phyloP scores from a whole-genome alignment of 2,329 filamentous ascomycete species.

The Alternaria brassicicola region DNA sequence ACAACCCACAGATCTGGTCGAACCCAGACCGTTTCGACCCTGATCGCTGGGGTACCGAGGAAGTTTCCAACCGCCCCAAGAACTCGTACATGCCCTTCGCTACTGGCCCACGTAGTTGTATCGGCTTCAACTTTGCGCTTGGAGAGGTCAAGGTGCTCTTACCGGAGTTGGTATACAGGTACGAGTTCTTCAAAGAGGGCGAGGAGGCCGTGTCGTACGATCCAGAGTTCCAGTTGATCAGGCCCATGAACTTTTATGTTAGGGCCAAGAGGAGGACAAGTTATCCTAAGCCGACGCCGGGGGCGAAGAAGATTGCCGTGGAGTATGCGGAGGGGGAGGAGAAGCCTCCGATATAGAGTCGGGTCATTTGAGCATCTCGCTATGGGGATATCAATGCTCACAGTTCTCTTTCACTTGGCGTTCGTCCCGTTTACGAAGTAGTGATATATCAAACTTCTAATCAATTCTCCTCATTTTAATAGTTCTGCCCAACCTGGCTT shows the following conservation, averaged over 20 bases:
- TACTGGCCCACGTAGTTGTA: conserved; percentile 16
- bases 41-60: conserved; percentile 63
- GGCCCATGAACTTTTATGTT: conserved; percentile 23
- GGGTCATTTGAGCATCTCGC: too few relatives aligned
- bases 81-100: conserved; percentile 22
- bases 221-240: conserved; percentile 19
- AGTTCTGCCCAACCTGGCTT: background rate
- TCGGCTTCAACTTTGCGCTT: conserved; percentile 22
- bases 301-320: conserved; percentile 17
- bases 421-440: too few relatives aligned
- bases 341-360: conserved; percentile 13
- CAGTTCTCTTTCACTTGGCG: too few relatives aligned
- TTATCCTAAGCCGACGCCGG: conserved; percentile 10
- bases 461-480: too few relatives aligned
- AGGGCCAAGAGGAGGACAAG: conserved; percentile 17
- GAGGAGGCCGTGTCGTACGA: conserved; percentile 17
- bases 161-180: conserved; percentile 15
- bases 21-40: conserved; percentile 65
- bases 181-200: conserved; percentile 17
- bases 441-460: too few relatives aligned
- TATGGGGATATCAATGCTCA: too few relatives aligned
- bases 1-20: conserved; percentile 63
- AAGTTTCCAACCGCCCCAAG: conserved; percentile 43
- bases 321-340: conserved; percentile 17
- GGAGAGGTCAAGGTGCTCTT: conserved; percentile 17